A percentile compares a stretch with the other conserved stretches of the same genome.
These are phyloP conservation scores for Daldinia eschscholtzii DNA, from an alignment of 2,329 filamentous ascomycete genomes.

Conservation along the genomic window DNA sequence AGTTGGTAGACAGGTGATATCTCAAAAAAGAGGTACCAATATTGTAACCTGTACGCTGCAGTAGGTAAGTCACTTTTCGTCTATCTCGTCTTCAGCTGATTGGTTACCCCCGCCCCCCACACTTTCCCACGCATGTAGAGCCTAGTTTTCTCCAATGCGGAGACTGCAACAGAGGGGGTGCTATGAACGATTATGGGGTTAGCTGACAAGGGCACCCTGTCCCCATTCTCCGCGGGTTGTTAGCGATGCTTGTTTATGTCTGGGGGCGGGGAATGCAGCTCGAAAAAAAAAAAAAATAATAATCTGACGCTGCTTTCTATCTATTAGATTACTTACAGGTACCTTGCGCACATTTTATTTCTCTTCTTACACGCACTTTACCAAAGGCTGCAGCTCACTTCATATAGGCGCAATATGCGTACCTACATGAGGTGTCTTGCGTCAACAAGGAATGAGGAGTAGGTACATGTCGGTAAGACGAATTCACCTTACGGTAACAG, in stretches of 20 bases:
- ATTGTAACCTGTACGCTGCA: slow-evolving; percentile 29
- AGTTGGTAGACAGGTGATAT: neutral
- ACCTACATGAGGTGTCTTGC: slow-evolving; percentile 22
- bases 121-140: slow-evolving; percentile 39
- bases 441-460: slow-evolving; percentile 15
- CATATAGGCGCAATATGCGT: slow-evolving; percentile 11
- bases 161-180: slow-evolving; percentile 47
- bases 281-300: neutral
- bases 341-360: neutral
- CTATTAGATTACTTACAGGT: neutral
- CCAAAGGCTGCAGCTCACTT: slow-evolving; percentile 17
- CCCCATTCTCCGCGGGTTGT: slow-evolving; percentile 18
- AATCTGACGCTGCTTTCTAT: slow-evolving; percentile 15
- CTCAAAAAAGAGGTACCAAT: slow-evolving; percentile 20
- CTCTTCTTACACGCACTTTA: slow-evolving; percentile 1
- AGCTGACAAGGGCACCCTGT: slow-evolving; percentile 23
- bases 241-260: slow-evolving; percentile 37
- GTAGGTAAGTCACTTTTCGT: slow-evolving; percentile 25
- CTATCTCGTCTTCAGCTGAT: slow-evolving; percentile 31
- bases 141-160: slow-evolving; percentile 57
- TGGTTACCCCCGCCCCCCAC: slow-evolving; percentile 49
- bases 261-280: slow-evolving; percentile 40
- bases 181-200: slow-evolving; percentile 40
- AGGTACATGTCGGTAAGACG: slow-evolving; percentile 8
- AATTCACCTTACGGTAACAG: slow-evolving; percentile 11